A percentile compares a stretch with the other conserved stretches of the same genome.
Evolutionary conservation across 495 filamentous ascomycete genomes (phyloP).

Genomic region (Collariella sp.): DNA sequence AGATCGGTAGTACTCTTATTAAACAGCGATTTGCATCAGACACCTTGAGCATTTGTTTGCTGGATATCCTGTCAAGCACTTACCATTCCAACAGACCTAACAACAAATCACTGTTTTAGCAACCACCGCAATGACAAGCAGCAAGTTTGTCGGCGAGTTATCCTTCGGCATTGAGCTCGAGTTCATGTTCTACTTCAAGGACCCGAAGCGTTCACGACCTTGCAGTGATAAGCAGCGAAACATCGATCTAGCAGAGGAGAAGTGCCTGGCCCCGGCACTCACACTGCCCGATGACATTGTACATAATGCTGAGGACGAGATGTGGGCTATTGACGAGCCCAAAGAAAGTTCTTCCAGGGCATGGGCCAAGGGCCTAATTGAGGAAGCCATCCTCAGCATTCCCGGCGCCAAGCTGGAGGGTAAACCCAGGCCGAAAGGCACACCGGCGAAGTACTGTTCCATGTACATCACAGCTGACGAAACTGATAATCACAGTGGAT

Average conservation of each 20-base stretch:
- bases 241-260: background rate
- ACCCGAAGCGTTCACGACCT: background rate
- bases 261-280: background rate
- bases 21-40: too few species aligned
- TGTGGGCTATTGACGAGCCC: background rate
- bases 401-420: slow-evolving; percentile 2
- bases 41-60: too few species aligned
- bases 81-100: background rate
- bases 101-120: background rate
- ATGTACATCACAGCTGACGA: background rate
- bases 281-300: background rate
- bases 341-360: background rate
- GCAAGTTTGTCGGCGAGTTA: background rate
- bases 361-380: background rate
- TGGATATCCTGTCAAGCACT: too few species aligned
- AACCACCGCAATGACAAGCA: background rate
- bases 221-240: background rate
- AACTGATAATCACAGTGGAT: background rate
- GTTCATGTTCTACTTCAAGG: slow-evolving; percentile 11
- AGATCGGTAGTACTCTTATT: too few species aligned
- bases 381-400: slow-evolving; percentile 4
- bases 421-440: background rate
- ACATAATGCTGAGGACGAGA: background rate
- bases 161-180: slow-evolving; percentile 23
- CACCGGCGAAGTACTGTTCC: background rate